Percentiles rank a stretch among this genome's conserved stretches.
Conservation (phyloP, 1,284 basidiomycete species). For the Ceratobasidium sp. region DNA sequence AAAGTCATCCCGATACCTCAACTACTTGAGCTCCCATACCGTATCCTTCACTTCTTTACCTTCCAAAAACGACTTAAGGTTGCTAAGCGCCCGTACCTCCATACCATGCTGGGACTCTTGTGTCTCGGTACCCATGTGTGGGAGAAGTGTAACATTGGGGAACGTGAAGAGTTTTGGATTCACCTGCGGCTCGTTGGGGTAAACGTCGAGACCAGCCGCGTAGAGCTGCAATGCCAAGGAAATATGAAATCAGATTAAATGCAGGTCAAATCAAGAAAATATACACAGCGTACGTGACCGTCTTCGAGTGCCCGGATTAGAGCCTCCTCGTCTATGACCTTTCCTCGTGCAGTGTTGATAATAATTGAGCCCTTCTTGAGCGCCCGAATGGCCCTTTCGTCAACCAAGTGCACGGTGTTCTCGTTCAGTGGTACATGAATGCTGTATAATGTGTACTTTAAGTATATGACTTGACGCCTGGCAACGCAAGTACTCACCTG, state of each 20-base stretch:
- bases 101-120: slow-evolving; percentile 85
- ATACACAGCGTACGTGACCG: slow-evolving; percentile 76
- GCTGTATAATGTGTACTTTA: slow-evolving; percentile 52
- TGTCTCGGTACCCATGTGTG: slow-evolving; percentile 92
- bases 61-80: slow-evolving; percentile 76
- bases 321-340: slow-evolving; percentile 89
- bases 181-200: slow-evolving; percentile 88
- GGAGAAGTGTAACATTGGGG: slow-evolving; percentile 85
- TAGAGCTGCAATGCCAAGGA: slow-evolving; percentile 69
- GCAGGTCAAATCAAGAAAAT: slow-evolving; percentile 11
- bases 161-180: slow-evolving; percentile 85
- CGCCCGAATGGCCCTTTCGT: slow-evolving; percentile 80
- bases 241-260: slow-evolving; percentile 7
- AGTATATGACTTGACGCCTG: no score
- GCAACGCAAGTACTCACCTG: slow-evolving; percentile 54
- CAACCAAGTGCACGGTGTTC: slow-evolving; percentile 83
- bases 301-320: slow-evolving; percentile 86
- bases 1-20: neutral
- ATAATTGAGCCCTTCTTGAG: slow-evolving; percentile 87
- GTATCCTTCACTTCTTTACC: slow-evolving; percentile 75
- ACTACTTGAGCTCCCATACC: slow-evolving; percentile 66
- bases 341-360: slow-evolving; percentile 92
- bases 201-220: slow-evolving; percentile 91
- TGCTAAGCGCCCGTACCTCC: slow-evolving; percentile 82
- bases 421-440: slow-evolving; percentile 78